Evolutionary conservation across 139 green algal genomes (phyloP), one percentile per base, ranked within the genome.

Genomic region (Micractinium sp.): DNA sequence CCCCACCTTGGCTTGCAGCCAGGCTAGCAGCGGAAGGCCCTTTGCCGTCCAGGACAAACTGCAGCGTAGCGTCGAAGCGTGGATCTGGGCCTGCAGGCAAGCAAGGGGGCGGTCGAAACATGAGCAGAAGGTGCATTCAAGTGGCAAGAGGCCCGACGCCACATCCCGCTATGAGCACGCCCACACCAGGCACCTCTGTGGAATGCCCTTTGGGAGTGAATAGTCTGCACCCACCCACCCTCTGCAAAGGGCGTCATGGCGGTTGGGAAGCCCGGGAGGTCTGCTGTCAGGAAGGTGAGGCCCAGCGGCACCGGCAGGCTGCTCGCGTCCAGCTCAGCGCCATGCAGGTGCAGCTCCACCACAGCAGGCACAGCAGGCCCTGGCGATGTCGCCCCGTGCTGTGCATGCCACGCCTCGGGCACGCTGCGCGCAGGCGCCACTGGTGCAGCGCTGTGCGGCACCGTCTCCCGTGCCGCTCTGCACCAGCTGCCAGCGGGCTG

Each of bases 281-380:
- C 86, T 16, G 41, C 76, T 3, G 86, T 81, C 29, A 85, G 18
- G 77, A 86, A 90, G n/a, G 85, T 78, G 31, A 90, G 61, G 29
- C 22, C 41, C 47, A 67, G 41, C 29, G 53, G 78, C 27, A 27
- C 27, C 15, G 18, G 27, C 27, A 41, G 78, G 16, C 29, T 36
- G 33, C 73, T 75, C 3, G 39, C 20, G 38, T 53, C 33, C 61
- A 90, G 76, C 56, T 85, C 86, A 69, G 78, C 86, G 22, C 27
- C 38, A 35, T 75, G 66, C 61, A 90, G 63, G 63, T 81, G 77
- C 38, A 90, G 86, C 86, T 90, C 77, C 61, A 86, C 56, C 29
- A 89, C 15, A 39, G 31, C 27, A 29, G 78, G 69, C 27, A 67
- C 39, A 83, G 78, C 19, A 83, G 1, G 39, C 0, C 18, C 23